Evolutionary conservation across 2,329 filamentous ascomycete genomes (phyloP).

Genomic region (Sarocladium oryzae): DNA sequence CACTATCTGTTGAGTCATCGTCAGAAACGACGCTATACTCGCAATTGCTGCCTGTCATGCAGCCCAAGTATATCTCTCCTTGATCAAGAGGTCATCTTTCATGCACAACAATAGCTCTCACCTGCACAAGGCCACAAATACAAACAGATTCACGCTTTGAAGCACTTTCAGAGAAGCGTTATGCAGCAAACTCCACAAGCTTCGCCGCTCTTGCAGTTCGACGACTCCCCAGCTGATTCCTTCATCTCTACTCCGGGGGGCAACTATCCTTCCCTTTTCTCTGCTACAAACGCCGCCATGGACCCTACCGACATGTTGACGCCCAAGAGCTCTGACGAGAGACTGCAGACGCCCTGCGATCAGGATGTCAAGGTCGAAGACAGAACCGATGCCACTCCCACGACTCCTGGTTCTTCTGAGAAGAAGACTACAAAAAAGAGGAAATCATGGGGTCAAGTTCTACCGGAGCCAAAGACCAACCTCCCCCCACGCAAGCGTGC

Average conservation of each 20-base stretch:
- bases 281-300: conserved; percentile 25
- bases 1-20: conserved; percentile 18
- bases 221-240: conserved; percentile 48
- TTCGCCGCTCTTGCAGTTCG: conserved; percentile 43
- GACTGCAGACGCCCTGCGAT: conserved; percentile 17
- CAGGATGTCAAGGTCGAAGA: conserved; percentile 14
- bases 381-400: conserved; percentile 11
- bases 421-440: conserved; percentile 89
- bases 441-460: conserved; percentile 97
- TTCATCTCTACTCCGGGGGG: conserved; percentile 45
- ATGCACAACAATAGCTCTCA: not conserved
- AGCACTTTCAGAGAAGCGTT: conserved; percentile 14
- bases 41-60: conserved; percentile 14
- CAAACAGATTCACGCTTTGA: conserved; percentile 16
- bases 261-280: conserved; percentile 43
- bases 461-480: conserved; percentile 94
- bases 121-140: not conserved
- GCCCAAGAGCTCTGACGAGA: conserved; percentile 32
- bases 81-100: not conserved
- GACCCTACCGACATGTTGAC: conserved; percentile 45
- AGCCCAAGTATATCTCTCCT: conserved; percentile 8
- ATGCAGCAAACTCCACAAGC: conserved; percentile 27
- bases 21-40: conserved; percentile 8
- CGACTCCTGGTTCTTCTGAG: conserved; percentile 28
- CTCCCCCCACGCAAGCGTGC: conserved; percentile 93